Evolutionary conservation across 805 yeast species (phyloP).

Genomic region (Candida montana): DNA sequence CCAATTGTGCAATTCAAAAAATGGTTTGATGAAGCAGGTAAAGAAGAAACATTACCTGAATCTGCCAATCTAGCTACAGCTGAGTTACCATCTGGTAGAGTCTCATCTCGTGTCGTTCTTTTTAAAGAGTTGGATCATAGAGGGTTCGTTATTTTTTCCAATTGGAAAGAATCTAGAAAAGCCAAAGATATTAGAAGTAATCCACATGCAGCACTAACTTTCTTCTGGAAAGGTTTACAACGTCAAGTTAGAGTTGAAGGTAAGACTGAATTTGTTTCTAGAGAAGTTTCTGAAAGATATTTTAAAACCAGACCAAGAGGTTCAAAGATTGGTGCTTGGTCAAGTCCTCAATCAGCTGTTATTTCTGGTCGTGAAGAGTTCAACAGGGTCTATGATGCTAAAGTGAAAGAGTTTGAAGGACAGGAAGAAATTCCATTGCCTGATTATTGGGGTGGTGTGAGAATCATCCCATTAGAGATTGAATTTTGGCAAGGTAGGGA

Average conservation of each 20-base stretch:
- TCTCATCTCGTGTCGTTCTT: conserved; percentile 77
- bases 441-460: conserved; percentile 91
- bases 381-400: conserved; percentile 43
- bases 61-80: conserved; percentile 87
- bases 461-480: conserved; percentile 81
- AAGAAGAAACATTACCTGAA: conserved; percentile 65
- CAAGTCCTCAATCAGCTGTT: conserved; percentile 77
- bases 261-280: conserved; percentile 59
- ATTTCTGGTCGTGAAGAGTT: conserved; percentile 58
- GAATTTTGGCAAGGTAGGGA: conserved; percentile 98
- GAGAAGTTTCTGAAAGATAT: conserved; percentile 72
- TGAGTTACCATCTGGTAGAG: conserved; percentile 81
- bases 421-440: conserved; percentile 78
- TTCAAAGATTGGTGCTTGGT: conserved; percentile 94
- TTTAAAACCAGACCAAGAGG: conserved; percentile 88
- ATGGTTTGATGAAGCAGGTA: conserved; percentile 81
- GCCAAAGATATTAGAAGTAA: conserved; percentile 64
- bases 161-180: conserved; percentile 87
- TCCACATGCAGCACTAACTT: conserved; percentile 75
- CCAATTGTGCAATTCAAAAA: conserved; percentile 75
- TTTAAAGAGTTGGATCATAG: conserved; percentile 83
- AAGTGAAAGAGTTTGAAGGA: conserved; percentile 54
- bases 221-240: conserved; percentile 89
- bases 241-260: conserved; percentile 96
- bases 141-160: conserved; percentile 86